Evolutionary conservation across 2,329 filamentous ascomycete species (phyloP).

Genomic region (Monosporascus sp.): DNA sequence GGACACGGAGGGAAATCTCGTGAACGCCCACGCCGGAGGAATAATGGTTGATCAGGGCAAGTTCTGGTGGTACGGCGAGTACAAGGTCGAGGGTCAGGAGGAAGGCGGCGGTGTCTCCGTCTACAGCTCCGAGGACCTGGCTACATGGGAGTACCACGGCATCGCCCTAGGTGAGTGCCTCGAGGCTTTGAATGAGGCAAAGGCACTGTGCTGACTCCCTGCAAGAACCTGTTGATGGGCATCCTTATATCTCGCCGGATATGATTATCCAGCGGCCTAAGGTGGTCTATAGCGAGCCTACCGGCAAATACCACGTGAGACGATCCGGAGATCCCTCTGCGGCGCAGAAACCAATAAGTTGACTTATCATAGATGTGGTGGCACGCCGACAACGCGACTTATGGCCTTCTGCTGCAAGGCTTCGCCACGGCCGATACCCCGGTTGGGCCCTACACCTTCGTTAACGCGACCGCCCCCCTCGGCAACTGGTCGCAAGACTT

Average conservation of each 20-base stretch:
- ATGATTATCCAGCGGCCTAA: slow-evolving; percentile 59
- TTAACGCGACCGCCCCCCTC: slow-evolving; percentile 47
- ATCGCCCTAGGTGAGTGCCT: slow-evolving; percentile 44
- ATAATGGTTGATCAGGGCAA: slow-evolving; percentile 47
- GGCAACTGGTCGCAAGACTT: slow-evolving; percentile 61
- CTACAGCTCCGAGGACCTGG: slow-evolving; percentile 55
- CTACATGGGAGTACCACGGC: slow-evolving; percentile 53
- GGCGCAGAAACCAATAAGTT: not conserved
- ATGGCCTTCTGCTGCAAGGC: slow-evolving; percentile 51
- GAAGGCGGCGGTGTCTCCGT: slow-evolving; percentile 57
- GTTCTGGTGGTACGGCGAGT: slow-evolving; percentile 59
- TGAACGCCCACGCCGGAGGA: slow-evolving; percentile 57
- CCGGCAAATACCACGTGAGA: slow-evolving; percentile 50
- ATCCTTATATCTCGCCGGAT: slow-evolving; percentile 48
- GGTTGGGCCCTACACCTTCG: slow-evolving; percentile 48
- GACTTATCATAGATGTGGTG: slow-evolving; percentile 41
- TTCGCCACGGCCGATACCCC: slow-evolving; percentile 48
- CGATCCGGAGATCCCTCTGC: not conserved
- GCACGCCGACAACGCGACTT: slow-evolving; percentile 55
- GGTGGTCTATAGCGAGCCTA: slow-evolving; percentile 51
- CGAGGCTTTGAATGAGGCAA: not conserved
- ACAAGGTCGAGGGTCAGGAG: slow-evolving; percentile 51
- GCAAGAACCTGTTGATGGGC: slow-evolving; percentile 44
- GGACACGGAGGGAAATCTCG: slow-evolving; percentile 53
- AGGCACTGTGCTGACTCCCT: slow-evolving; percentile 2